Base-by-base conservation (phyloP, 2,329 filamentous ascomycete species). In the Scytalidium lignicola region DNA sequence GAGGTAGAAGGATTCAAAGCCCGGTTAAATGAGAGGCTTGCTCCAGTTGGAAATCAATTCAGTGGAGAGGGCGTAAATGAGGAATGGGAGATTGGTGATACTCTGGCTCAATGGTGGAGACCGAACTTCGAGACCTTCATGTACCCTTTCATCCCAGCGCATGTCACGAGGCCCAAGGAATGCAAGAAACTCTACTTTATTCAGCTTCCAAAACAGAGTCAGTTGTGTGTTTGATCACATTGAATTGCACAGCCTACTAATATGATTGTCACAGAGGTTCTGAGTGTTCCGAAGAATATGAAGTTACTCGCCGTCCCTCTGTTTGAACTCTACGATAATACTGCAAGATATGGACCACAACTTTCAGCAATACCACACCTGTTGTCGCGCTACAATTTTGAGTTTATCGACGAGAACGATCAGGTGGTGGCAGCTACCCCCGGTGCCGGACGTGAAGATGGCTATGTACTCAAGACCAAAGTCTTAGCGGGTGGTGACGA, bases 91-190 rank as follows among this genome's bases (percentile, higher is more conserved):
- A 83, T 99, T 59, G 90, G 88, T 60, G 93, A 97, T 67, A 96
- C 91, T 44, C 78, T 99, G 49, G 92, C 93, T 47, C 91, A 96
- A 72, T 99, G 93, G 93, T 99, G 92, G 90, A 80, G 93, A 50
- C 93, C 93, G 47, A 99, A 97, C 74, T 96, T 97, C 67, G 93
- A 99, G 76, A 97, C 93, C 2, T 97, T 97, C 76, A 96, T 99
- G 90, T 99, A 99, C 67, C 93, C 93, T 1, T 99, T 96, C 70
- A 86, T 97, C 50, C 93, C 93, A 7, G 90, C 91, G 17, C 93
- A 99, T 71, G 90, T 96, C 54, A 96, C 92, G 17, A 79, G 93
- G 46, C 93, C 93, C 7, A 99, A 99, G 75, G 93, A 99, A 74
- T 96, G 92, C 75, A 99, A 99, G 77, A 99, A 99, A 78, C 78